Evolutionary conservation across 2,329 filamentous ascomycete species (phyloP), one percentile per base, ranked within the genome.

Genomic region (Aphanocladium album): DNA sequence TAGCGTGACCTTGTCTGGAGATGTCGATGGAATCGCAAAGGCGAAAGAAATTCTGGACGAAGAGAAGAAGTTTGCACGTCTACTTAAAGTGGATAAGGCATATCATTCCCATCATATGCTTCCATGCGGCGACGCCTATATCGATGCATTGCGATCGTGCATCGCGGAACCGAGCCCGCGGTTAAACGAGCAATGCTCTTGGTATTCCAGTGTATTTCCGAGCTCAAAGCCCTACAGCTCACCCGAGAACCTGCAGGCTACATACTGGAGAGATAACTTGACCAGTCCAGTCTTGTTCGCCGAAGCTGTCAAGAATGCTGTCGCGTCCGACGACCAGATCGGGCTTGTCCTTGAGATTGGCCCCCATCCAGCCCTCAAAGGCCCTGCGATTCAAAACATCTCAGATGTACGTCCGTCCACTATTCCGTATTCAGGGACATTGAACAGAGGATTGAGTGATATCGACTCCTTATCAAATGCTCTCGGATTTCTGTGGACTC

Each of bases 311-410:
- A n/a, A 19, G 17, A 3, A 9, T 3, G 39, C 39, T 9, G 6
- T 43, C 8, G 1, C 64, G 11, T 45, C 21, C 11, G 63, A 37
- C 17, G 16, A 5, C 50, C 35, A 14, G 8, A 50, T 60, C 33
- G 64, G 39, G 11, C 65, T 39, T 11, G 69, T 79, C 23, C 64
- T 81, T n/a, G 79, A 82, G 65, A 64, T 81, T 8, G 79, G 79
- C 0, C 78, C 79, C 0, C 79, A 81, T 63, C 73, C 78, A 1
- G 78, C 77, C 3, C 71, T 82, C 2, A 73, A 77, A 53, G 78
- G 79, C 0, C 79, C 79, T 3, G 16, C 11, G 17, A 3, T 17
- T 11, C 14, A 50, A 21, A 21, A 6, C 1, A 69, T 79, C 51
- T 76, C 78, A 64, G 2, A 25, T 3, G 12, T 54, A 17, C 4